A percentile compares a stretch with the other conserved stretches of the same genome.
Conservation (phyloP, 371 early-diverging fungal genomes). For the Encephalitozoon hellem region DNA sequence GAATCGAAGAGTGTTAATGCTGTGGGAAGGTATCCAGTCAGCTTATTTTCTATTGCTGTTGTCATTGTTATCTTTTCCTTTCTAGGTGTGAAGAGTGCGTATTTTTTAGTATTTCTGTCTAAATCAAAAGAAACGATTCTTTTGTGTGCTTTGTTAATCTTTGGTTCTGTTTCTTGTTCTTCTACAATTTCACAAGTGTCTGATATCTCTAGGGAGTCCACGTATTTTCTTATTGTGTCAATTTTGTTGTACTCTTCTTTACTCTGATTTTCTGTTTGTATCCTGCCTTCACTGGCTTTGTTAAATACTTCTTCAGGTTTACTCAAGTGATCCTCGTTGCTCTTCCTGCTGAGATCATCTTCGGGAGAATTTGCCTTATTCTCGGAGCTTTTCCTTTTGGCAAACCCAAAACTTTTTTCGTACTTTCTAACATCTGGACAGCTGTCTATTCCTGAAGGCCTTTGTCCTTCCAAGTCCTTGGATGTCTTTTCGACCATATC, state of each 20-base stretch:
- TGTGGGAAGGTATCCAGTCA: not conserved
- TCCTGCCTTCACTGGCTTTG: not conserved
- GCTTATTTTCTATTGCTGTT: not conserved
- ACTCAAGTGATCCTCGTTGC: not conserved
- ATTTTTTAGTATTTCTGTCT: slow-evolving; percentile 15
- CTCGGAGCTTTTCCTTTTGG: not conserved
- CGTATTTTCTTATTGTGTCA: not conserved
- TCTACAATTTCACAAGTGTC: not conserved
- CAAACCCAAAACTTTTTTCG: not conserved
- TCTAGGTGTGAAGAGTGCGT: slow-evolving; percentile 25
- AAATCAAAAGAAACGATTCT: slow-evolving; percentile 26
- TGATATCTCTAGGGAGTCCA: not conserved
- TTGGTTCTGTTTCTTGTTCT: not conserved
- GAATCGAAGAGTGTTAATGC: not conserved
- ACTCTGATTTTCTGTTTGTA: not conserved
- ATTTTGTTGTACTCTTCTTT: not conserved
- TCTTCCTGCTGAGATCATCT: not conserved
- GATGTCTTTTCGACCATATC: not conserved
- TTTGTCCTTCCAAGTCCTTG: not conserved
- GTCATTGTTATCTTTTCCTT: slow-evolving; percentile 26
- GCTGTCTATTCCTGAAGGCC: not conserved
- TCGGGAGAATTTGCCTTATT: not conserved
- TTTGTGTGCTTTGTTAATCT: not conserved
- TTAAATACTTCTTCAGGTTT: not conserved
- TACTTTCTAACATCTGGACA: not conserved